A percentile compares a stretch with the other conserved stretches of the same genome.
These are phyloP conservation scores for Rhizopogon roseolus DNA, from an alignment of 768 basidiomycete genomes.

Conservation along the genomic window DNA sequence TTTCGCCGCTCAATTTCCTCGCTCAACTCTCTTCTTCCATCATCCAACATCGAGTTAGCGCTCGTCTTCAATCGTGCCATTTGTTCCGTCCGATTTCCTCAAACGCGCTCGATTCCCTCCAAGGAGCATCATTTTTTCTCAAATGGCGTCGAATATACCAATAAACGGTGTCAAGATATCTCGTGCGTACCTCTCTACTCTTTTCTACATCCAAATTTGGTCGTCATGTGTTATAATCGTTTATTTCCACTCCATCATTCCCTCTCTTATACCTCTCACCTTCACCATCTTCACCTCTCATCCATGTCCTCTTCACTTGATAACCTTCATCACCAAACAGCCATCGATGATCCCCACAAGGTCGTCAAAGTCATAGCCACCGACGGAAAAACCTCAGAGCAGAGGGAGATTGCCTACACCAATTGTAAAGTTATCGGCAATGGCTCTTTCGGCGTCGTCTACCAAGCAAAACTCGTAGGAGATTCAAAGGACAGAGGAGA, in stretches of 20 bases:
- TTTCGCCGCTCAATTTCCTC: background rate
- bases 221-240: conserved; percentile 15
- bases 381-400: conserved; percentile 89
- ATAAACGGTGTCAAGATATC: conserved; percentile 88
- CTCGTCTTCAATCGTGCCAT: conserved; percentile 11
- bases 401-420: conserved; percentile 87
- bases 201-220: conserved; percentile 24
- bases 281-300: conserved; percentile 16
- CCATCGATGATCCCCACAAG: conserved; percentile 94
- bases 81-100: conserved; percentile 1
- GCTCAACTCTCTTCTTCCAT: background rate
- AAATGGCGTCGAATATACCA: conserved; percentile 73
- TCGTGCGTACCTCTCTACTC: conserved; percentile 46
- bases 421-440: conserved; percentile 99
- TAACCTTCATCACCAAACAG: conserved; percentile 32
- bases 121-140: conserved; percentile 8
- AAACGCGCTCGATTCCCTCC: conserved; percentile 1
- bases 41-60: conserved; percentile 6
- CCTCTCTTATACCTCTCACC: conserved; percentile 34
- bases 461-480: conserved; percentile 84
- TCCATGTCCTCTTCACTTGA: conserved; percentile 24
- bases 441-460: conserved; percentile 98
- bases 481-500: conserved; percentile 54
- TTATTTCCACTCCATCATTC: conserved; percentile 13
- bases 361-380: conserved; percentile 93